A percentile compares a stretch with the other conserved stretches of the same genome.
These are phyloP conservation scores for Calonectria honghensis DNA, from an alignment of 2,329 filamentous ascomycete species.

Conservation along the genomic window DNA sequence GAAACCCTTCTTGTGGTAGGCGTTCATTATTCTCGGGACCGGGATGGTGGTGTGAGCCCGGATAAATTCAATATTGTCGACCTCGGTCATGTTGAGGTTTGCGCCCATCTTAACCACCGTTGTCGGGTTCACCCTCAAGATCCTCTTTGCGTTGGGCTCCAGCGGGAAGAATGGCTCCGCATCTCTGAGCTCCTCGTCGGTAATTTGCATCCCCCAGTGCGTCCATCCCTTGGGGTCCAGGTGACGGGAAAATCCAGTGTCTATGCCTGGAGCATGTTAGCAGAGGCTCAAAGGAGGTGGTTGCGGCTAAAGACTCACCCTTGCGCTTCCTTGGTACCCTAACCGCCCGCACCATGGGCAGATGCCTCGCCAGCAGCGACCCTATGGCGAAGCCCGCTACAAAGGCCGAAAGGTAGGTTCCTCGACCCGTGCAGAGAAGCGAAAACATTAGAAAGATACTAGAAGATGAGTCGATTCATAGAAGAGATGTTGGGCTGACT, in stretches of 20 bases:
- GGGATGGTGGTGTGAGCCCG: conserved; percentile 29
- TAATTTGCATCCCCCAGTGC: conserved; percentile 2
- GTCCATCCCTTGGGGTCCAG: conserved; percentile 20
- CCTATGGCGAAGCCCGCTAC: conserved; percentile 18
- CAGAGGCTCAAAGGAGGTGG: not conserved
- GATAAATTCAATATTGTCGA: conserved; percentile 32
- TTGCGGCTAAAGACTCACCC: not conserved
- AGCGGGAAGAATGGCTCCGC: conserved; percentile 14
- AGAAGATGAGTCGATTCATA: not conserved
- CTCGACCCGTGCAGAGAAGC: conserved; percentile 17
- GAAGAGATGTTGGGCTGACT: conserved; percentile 4
- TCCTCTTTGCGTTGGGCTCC: conserved; percentile 16
- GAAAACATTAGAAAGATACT: conserved; percentile 13
- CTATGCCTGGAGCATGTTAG: not conserved
- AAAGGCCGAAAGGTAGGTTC: conserved; percentile 26
- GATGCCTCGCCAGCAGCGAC: conserved; percentile 5
- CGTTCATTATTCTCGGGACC: conserved; percentile 24
- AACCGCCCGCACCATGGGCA: not conserved
- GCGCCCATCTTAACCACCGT: not conserved
- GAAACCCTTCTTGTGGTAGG: conserved; percentile 26
- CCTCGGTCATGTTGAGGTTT: conserved; percentile 28
- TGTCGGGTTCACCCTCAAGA: conserved; percentile 2
- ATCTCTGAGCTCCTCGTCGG: conserved; percentile 6
- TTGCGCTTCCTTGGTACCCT: conserved; percentile 3
- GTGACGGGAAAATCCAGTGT: conserved; percentile 8